These are phyloP conservation scores for Aphanocladium album DNA, from an alignment of 2,329 filamentous ascomycete genomes.

Conservation along the genomic window DNA sequence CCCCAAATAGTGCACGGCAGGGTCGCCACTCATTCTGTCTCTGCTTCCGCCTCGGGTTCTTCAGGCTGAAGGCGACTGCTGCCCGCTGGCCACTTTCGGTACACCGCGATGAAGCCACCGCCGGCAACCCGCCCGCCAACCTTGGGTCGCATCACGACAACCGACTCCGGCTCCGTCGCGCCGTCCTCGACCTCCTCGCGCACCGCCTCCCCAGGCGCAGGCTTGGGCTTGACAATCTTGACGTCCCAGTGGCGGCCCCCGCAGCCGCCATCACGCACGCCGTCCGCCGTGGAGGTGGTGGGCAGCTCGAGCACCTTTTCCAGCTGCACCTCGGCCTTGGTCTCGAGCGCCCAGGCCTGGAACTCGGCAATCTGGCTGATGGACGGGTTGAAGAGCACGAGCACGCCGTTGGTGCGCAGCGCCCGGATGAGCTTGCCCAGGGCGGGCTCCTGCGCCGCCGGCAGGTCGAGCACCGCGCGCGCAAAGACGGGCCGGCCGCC, in stretches of 20 bases:
- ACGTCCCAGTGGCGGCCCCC: slow-evolving; percentile 62
- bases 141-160: slow-evolving; percentile 38
- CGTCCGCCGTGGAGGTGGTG: slow-evolving; percentile 32
- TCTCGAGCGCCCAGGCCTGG: slow-evolving; percentile 39
- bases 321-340: slow-evolving; percentile 48
- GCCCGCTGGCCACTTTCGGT: slow-evolving; percentile 28
- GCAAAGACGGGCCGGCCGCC: slow-evolving; percentile 57
- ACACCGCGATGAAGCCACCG: slow-evolving; percentile 36
- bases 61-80: background rate
- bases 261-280: slow-evolving; percentile 39
- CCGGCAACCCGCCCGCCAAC: slow-evolving; percentile 36
- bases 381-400: slow-evolving; percentile 70
- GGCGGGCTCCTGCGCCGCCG: slow-evolving; percentile 49
- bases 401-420: slow-evolving; percentile 57
- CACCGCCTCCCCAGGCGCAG: slow-evolving; percentile 16
- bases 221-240: slow-evolving; percentile 37
- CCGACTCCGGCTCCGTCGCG: slow-evolving; percentile 17
- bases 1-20: background rate
- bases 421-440: slow-evolving; percentile 46
- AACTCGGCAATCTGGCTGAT: slow-evolving; percentile 72
- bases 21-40: too few species aligned
- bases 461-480: slow-evolving; percentile 70
- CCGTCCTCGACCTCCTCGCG: background rate
- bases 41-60: background rate
- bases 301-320: slow-evolving; percentile 58